Evolutionary conservation across 352 stramenopile genomes (phyloP), one percentile per base, ranked within the genome.

Genomic region (Phytophthora boehmeriae): DNA sequence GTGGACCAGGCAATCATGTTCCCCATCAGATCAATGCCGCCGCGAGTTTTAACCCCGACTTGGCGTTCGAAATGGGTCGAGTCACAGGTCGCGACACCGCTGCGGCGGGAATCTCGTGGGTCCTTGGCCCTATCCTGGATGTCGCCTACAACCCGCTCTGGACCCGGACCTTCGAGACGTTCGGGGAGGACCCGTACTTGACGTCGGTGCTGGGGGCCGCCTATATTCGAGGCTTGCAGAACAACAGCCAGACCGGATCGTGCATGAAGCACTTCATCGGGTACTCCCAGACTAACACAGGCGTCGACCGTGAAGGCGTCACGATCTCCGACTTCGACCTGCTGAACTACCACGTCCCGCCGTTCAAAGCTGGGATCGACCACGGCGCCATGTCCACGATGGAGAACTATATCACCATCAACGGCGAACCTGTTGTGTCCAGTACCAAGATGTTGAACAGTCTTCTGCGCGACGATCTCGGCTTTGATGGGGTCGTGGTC

Each of bases 331-430:
- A 89, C 54, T 91, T 73, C 56, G 76, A 93, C 35, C 39, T 93
- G 39, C 75, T 91, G 35, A 93, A 93, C 54, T 88, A 89, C 58
- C 92, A 93, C 34, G 71, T 86, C 9, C 85, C 75, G 8, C 71
- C 88, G 0, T 97, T 93, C 53, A 66, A 88, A 22, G 74, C 82
- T 0, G 86, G 78, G 1, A 78, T 95, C 11, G 71, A 89, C 3
- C 74, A 89, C n/a, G 83, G 80, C 3, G 84, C 80, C 8, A 73
- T 92, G 54, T 92, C 91, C 0, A 82, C 90, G 0, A 98, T 98
- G 94, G 90, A 97, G 68, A 93, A 65, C 49, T 98, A 98, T 71
- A 86, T 86, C 32, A 89, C 95, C 55, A 51, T 95, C 19, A 96
- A 97, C 49, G 89, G 87, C 14, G 77, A 96, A 5, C 92, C 93